Conservation (phyloP, 352 stramenopile species). For the Phytophthora ohioensis region DNA sequence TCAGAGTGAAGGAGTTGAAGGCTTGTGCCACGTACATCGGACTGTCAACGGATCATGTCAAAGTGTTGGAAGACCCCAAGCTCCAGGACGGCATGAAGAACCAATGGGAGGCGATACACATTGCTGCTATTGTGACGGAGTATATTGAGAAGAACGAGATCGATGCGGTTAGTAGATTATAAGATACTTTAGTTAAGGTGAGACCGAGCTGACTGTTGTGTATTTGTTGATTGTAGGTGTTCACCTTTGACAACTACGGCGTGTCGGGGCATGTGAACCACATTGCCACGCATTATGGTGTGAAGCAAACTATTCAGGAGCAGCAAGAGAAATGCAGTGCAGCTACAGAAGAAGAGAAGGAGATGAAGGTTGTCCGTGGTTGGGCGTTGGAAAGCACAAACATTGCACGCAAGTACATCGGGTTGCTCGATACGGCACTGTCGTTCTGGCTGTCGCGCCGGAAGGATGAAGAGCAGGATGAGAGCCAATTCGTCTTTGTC, state of each 20-base stretch:
- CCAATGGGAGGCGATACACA: slow-evolving; percentile 72
- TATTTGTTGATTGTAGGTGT: slow-evolving; percentile 57
- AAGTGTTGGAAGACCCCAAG: slow-evolving; percentile 79
- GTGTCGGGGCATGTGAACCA: slow-evolving; percentile 96
- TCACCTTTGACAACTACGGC: slow-evolving; percentile 95
- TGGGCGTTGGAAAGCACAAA: slow-evolving; percentile 80
- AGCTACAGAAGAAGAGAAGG: slow-evolving; percentile 3
- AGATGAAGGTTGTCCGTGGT: slow-evolving; percentile 43
- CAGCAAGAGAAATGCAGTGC: slow-evolving; percentile 51
- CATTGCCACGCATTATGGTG: slow-evolving; percentile 73
- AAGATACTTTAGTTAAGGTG: not conserved
- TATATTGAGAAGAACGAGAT: slow-evolving; percentile 69
- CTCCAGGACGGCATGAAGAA: slow-evolving; percentile 90
- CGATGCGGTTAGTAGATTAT: slow-evolving; percentile 57
- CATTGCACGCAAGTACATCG: slow-evolving; percentile 91
- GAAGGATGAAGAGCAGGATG: slow-evolving; percentile 11
- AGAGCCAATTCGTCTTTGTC: slow-evolving; percentile 66
- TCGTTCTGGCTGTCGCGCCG: slow-evolving; percentile 44
- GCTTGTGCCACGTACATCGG: slow-evolving; percentile 63
- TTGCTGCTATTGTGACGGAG: slow-evolving; percentile 65
- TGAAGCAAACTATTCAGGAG: slow-evolving; percentile 56
- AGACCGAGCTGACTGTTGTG: not conserved
- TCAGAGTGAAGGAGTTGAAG: slow-evolving; percentile 87
- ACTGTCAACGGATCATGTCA: slow-evolving; percentile 54
- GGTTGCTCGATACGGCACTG: slow-evolving; percentile 76